Percentiles rank a stretch among this genome's conserved stretches.
These are phyloP conservation scores for Yamadazyma sp. DNA, from an alignment of 805 yeast genomes.

Conservation along the genomic window DNA sequence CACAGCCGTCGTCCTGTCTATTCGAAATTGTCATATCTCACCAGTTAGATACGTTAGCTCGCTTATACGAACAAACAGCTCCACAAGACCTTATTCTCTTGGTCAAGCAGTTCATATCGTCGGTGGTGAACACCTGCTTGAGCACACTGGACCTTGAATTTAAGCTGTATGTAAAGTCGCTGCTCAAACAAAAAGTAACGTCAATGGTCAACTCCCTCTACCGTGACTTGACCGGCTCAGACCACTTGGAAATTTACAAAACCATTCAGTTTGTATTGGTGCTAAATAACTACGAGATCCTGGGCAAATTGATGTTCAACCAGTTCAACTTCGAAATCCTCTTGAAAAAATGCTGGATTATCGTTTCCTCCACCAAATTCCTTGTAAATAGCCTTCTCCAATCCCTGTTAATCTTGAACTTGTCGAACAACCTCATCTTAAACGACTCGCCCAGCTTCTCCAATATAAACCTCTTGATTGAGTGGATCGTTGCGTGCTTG, in stretches of 20 bases:
- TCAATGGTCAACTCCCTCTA: slow-evolving; percentile 3
- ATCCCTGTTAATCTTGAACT: slow-evolving; percentile 31
- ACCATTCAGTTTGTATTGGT: slow-evolving; percentile 7
- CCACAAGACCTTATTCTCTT: slow-evolving; percentile 13
- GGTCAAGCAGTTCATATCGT: slow-evolving; percentile 34
- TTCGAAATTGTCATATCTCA: slow-evolving; percentile 4
- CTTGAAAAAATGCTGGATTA: slow-evolving; percentile 33
- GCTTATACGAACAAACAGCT: slow-evolving; percentile 2
- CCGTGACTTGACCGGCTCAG: background rate
- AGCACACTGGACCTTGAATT: slow-evolving; percentile 28
- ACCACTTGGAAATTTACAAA: background rate
- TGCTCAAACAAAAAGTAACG: background rate
- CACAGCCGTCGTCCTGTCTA: slow-evolving; percentile 2
- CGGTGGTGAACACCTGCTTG: slow-evolving; percentile 30
- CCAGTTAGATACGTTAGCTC: slow-evolving; percentile 1
- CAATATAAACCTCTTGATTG: slow-evolving; percentile 21
- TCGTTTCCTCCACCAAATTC: slow-evolving; percentile 12
- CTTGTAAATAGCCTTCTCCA: slow-evolving; percentile 23
- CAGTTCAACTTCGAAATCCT: slow-evolving; percentile 31
- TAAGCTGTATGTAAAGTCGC: slow-evolving; percentile 14
- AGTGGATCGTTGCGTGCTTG: slow-evolving; percentile 14
- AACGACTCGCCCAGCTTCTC: slow-evolving; percentile 26
- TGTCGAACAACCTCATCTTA: slow-evolving; percentile 28
- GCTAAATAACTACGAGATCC: slow-evolving; percentile 8
- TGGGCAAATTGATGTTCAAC: slow-evolving; percentile 10